Evolutionary conservation across 495 filamentous ascomycete species (phyloP), one percentile per base, ranked within the genome.

Genomic region (Xylaria acuta): DNA sequence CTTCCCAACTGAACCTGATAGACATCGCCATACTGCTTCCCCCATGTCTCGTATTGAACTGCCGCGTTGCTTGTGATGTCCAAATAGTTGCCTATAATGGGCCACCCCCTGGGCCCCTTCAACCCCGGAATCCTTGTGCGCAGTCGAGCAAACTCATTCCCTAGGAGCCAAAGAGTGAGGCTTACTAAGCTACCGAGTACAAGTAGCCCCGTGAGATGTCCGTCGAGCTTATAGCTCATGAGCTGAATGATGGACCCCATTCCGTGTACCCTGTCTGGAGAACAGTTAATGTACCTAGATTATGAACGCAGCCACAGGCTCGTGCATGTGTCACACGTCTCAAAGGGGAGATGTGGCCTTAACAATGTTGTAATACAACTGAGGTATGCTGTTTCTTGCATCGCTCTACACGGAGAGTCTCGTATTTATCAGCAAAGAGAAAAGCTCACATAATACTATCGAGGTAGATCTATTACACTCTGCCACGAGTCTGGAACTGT

Each of bases 1-100:
- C 90, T 91, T 3, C 90, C 90, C 1, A 92, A 76, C 74, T 88
- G 84, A 7, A 91, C 90, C 75, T 92, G 90, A 75, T 88, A 92
- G 5, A 91, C 89, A 22, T 83, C 78, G 5, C 89, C 89, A 75
- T 88, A 87, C 32, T 80, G 84, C 67, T 84, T 85, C 1, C 86
- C 83, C 89, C 88, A 91, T 53, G 85, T 75, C 9, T 86, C 84
- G 75, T 90, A 90, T 72, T 88, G 86, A 67, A 91, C 83, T 5
- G 89, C 86, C 0, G 89, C 88, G 75, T 91, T 89, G 18, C 80
- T 81, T 34, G 84, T 79, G 69, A 91, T 89, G 62, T 91, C 86
- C 12, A 82, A 79, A n/a, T 91, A 76, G 72, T 91, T 91, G n/a
- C 89, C 89, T 54, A 92, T 85, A 53, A 92, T 73, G 1, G 88